Evolutionary conservation across 176 grass and related monocot genomes (phyloP).

Genomic region (Eragrostis curvula): DNA sequence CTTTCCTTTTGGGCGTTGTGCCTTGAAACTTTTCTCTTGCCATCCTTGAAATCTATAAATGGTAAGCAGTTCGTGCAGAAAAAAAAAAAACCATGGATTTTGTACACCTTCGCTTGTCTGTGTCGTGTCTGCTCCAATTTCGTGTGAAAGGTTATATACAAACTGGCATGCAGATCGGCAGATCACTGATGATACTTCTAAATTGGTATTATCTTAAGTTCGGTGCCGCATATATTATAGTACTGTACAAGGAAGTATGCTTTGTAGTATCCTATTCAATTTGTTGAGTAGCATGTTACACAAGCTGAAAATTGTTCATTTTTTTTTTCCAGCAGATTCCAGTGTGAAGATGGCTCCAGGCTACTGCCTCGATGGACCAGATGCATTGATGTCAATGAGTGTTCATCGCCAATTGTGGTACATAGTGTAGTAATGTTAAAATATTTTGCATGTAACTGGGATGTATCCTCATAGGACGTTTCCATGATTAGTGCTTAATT

Average conservation of each 20-base stretch:
- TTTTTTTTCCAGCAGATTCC: constrained; percentile 40
- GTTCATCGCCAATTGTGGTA: constrained; percentile 10
- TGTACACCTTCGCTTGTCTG: neutral
- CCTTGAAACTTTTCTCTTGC: constrained; percentile 9
- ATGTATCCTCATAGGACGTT: constrained; percentile 1
- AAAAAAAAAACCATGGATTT: neutral
- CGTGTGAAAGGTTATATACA: neutral
- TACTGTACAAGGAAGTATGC: neutral
- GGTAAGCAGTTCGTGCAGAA: neutral
- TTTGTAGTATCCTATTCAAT: constrained; percentile 6
- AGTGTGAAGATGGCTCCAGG: constrained; percentile 27
- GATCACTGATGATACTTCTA: neutral
- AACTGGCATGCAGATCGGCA: neutral
- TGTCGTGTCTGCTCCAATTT: constrained; percentile 3
- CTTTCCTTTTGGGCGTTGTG: neutral
- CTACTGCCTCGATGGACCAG: neutral
- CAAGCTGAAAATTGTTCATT: constrained; percentile 11
- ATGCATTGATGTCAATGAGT: constrained; percentile 20
- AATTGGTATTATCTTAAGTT: neutral
- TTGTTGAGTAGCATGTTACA: constrained; percentile 19
- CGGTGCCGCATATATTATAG: neutral
- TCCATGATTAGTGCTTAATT: constrained; percentile 32
- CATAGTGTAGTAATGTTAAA: constrained; percentile 36
- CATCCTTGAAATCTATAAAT: neutral
- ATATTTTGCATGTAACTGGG: constrained; percentile 13